Evolutionary conservation across 805 yeast genomes (phyloP), one percentile per base, ranked within the genome.

Genomic region (Saturnispora sekii): DNA sequence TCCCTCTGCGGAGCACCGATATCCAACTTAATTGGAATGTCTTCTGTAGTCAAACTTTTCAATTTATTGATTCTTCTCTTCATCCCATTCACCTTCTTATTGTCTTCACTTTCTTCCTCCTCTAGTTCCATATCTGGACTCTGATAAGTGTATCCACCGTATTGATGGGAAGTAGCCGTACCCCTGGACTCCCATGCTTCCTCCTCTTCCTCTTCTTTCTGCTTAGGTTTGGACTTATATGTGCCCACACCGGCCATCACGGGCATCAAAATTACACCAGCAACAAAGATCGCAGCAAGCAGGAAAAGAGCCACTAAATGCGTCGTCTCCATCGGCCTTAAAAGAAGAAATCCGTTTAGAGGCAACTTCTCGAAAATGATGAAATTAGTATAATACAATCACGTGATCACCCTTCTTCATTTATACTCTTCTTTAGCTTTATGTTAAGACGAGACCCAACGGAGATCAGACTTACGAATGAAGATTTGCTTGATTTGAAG

Each of bases 401-500:
- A 15, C 17, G 15, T 16, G 26, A 16, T 5, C 18, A 21, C 26
- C 8, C 26, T 21, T 6, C 8, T 21, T 8, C 26, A 21, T 21
- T 6, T 21, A 21, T 18, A 11, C 21, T 34, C 44, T 35, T 12
- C 12, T 41, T 16, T 16, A 5, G 17, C 17, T 15, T 32, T 16
- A 82, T 83, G 90, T 64, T 83, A 36, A 70, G 89, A 63, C 69
- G 88, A 59, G 81, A 77, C 14, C 83, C 89, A 5, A 82, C 90
- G 0, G 70, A 78, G 2, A 76, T 83, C 44, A 72, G 72, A 46
- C 67, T 83, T 39, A 74, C 80, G 0, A 83, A 84, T 0, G 87
- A 81, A 50, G 93, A 83, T 52, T 72, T 83, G 15, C 61, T 59
- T 45, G 68, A 63, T 41, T 56, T 55, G 11, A 15, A 30, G 12